A percentile compares a stretch with the other conserved stretches of the same genome.
These are phyloP conservation scores for Phytophthora meadii DNA, from an alignment of 352 stramenopile genomes.

Conservation along the genomic window DNA sequence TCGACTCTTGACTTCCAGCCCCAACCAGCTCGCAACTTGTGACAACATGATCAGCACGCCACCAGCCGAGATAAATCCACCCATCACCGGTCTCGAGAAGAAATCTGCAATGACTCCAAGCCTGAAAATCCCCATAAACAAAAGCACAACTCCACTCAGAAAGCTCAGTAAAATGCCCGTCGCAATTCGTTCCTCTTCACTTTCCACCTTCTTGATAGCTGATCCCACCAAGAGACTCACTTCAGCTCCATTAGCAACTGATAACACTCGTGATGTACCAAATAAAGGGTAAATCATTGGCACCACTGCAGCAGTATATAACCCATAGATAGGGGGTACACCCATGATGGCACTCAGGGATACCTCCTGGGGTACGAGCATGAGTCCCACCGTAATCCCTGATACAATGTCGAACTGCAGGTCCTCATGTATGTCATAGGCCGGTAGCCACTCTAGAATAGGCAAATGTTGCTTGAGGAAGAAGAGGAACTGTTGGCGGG, in stretches of 20 bases:
- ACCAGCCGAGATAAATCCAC: conserved; percentile 72
- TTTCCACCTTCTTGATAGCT: conserved; percentile 58
- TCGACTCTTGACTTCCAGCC: conserved; percentile 51
- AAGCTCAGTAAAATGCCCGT: conserved; percentile 81
- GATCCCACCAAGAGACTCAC: conserved; percentile 70
- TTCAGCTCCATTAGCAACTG: conserved; percentile 73
- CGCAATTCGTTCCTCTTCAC: conserved; percentile 62
- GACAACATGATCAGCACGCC: conserved; percentile 76
- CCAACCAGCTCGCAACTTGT: conserved; percentile 66
- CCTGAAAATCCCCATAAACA: conserved; percentile 61
- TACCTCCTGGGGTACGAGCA: conserved; percentile 94
- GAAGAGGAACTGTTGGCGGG: conserved; percentile 42
- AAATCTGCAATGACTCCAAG: conserved; percentile 74
- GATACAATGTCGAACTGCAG: conserved; percentile 76
- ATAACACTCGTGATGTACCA: conserved; percentile 65
- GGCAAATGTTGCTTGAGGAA: conserved; percentile 66
- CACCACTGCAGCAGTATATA: conserved; percentile 75
- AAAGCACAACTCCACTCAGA: conserved; percentile 61
- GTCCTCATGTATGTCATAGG: conserved; percentile 65
- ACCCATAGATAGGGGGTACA: conserved; percentile 69
- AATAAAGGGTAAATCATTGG: conserved; percentile 81
- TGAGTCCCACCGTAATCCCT: conserved; percentile 84
- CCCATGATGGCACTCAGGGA: conserved; percentile 91
- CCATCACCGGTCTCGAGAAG: conserved; percentile 79
- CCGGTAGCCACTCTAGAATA: conserved; percentile 76